Evolutionary conservation across 2,329 filamentous ascomycete genomes (phyloP).

Genomic region (Fusarium armeniacum): DNA sequence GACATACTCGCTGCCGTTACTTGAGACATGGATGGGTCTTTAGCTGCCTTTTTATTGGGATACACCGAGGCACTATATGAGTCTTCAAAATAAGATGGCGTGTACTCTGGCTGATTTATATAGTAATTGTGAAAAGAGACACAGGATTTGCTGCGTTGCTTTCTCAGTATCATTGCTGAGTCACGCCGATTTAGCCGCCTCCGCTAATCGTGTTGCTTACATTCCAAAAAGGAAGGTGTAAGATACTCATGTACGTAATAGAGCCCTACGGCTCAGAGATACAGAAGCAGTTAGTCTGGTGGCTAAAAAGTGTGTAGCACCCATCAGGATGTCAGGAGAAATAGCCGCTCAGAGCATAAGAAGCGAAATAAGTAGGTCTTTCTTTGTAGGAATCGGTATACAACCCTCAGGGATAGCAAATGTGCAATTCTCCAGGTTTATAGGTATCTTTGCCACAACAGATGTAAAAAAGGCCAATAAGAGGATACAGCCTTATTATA

Average conservation of each 20-base stretch:
- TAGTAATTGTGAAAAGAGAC: rapidly evolving
- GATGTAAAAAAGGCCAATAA: no score
- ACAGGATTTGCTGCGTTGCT: neutral
- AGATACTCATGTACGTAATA: neutral
- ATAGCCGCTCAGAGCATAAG: no score
- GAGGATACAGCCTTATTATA: no score
- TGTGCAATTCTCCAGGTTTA: no score
- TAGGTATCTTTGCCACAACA: no score
- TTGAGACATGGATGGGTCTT: neutral
- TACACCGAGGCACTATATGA: rapidly evolving
- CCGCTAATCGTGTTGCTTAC: no score
- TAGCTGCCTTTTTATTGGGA: neutral
- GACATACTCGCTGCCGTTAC: neutral
- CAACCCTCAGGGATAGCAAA: no score
- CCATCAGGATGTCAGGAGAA: no score
- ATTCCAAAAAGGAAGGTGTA: neutral
- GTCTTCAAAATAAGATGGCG: rapidly evolving
- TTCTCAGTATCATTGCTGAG: neutral
- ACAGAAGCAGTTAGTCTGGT: neutral
- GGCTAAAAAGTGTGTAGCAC: neutral
- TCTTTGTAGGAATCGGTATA: no score
- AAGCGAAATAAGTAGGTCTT: no score
- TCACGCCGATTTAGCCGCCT: neutral
- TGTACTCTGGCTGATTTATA: neutral
- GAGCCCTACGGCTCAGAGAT: neutral